A percentile compares a stretch with the other conserved stretches of the same genome.
Evolutionary conservation across 148 eudicot species (phyloP).

Genomic region (Rhododendron williamsianum): DNA sequence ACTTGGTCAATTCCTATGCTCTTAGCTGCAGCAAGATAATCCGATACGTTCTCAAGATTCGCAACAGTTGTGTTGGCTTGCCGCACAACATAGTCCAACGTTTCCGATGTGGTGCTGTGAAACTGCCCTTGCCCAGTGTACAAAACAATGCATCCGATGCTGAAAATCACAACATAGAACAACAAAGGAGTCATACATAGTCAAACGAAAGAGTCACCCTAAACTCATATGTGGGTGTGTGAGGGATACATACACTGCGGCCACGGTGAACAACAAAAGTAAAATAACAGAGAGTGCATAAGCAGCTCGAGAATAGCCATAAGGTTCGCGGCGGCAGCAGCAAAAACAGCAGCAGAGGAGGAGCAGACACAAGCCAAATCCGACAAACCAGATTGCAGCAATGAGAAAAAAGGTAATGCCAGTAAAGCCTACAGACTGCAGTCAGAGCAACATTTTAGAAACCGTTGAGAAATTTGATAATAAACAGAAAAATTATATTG

Average conservation of each 20-base stretch:
- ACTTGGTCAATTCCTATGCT: slow-evolving; percentile 39
- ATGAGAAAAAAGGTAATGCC: slow-evolving; percentile 29
- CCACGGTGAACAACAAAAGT: slow-evolving; percentile 30
- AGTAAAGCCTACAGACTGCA: slow-evolving; percentile 45
- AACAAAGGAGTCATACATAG: background rate
- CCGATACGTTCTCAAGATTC: slow-evolving; percentile 57
- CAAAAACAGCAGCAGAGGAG: slow-evolving; percentile 30
- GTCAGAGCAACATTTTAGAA: slow-evolving; percentile 7
- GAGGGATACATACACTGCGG: slow-evolving; percentile 32
- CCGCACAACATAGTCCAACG: slow-evolving; percentile 51
- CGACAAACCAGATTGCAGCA: slow-evolving; percentile 41
- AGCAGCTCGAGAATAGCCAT: slow-evolving; percentile 36
- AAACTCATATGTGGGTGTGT: background rate
- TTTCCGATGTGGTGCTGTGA: slow-evolving; percentile 44
- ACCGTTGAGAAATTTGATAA: background rate
- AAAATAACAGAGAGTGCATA: slow-evolving; percentile 36
- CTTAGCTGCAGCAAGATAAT: slow-evolving; percentile 55
- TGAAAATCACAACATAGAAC: slow-evolving; percentile 24
- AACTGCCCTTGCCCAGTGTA: slow-evolving; percentile 88
- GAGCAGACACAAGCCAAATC: slow-evolving; percentile 33
- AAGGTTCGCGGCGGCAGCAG: slow-evolving; percentile 28
- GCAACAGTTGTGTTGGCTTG: slow-evolving; percentile 57
- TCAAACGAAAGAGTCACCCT: background rate
- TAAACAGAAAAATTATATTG: background rate
- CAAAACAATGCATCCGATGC: slow-evolving; percentile 64